phyloP scores from a whole-genome alignment of 192 early-diverging fungal genomes.

The Backusella parvicylindrica region DNA sequence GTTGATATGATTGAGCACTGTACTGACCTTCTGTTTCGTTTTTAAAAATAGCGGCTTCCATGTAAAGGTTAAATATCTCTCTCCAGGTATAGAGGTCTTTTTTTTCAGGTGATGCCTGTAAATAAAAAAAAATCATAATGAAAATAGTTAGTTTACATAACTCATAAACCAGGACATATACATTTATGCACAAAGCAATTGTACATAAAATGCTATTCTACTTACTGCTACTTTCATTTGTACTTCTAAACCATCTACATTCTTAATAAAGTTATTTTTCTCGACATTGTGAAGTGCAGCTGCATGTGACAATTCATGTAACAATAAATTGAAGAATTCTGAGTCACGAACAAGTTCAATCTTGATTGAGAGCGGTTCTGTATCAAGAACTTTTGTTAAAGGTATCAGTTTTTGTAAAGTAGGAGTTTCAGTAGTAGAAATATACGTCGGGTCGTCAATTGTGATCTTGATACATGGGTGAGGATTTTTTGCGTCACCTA shows the following conservation, averaged over 20 bases:
- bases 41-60: conserved; percentile 67
- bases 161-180: neutral
- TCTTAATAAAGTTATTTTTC: conserved; percentile 4
- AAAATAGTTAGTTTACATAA: conserved; percentile 30
- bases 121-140: neutral
- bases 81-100: conserved; percentile 76
- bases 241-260: conserved; percentile 15
- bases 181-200: neutral
- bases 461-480: conserved; percentile 17
- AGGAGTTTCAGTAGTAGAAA: conserved; percentile 2
- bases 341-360: conserved; percentile 31
- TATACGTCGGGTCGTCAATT: conserved; percentile 1
- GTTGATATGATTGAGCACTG: conserved; percentile 34
- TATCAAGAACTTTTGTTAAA: neutral
- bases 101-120: conserved; percentile 64
- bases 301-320: conserved; percentile 18
- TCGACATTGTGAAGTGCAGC: conserved; percentile 10
- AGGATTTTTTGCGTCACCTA: conserved; percentile 7
- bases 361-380: conserved; percentile 13
- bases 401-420: conserved; percentile 5
- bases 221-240: conserved; percentile 27
- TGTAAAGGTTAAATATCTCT: conserved; percentile 66
- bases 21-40: conserved; percentile 51
- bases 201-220: neutral
- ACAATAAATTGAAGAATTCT: conserved; percentile 31